Percentiles rank a stretch among this genome's conserved stretches.
Conservation (phyloP, 345 rosid genomes). For the Moricandia arvensis region DNA sequence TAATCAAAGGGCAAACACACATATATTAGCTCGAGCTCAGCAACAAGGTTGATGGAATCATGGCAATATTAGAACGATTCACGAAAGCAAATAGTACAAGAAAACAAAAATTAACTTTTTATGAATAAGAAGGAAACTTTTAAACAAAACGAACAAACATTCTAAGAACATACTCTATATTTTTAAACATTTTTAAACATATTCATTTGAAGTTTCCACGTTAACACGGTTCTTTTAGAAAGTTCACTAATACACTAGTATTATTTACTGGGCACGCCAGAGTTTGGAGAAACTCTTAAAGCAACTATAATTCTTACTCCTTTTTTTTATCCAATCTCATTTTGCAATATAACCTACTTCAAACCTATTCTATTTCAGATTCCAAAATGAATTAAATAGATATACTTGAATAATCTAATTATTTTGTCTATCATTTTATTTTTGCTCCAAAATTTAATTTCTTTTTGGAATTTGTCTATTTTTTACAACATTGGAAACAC, state of each 20-base stretch:
- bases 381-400: too few relatives aligned
- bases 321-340: too few relatives aligned
- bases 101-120: slow-evolving; percentile 25
- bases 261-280: background rate
- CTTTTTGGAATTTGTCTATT: too few relatives aligned
- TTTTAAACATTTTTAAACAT: background rate
- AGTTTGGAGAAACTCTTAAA: too few relatives aligned
- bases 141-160: background rate
- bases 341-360: background rate
- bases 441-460: too few relatives aligned
- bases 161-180: background rate
- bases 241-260: background rate
- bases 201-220: background rate
- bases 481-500: too few relatives aligned
- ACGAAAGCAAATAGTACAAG: background rate
- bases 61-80: background rate
- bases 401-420: too few relatives aligned
- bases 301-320: too few relatives aligned
- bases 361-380: too few relatives aligned
- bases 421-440: too few relatives aligned
- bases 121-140: background rate
- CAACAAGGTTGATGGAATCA: background rate
- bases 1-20: background rate
- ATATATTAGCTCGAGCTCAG: slow-evolving; percentile 14
- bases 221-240: slow-evolving; percentile 25